Conservation (phyloP, 1,139 yeast species). For the Yamadazyma membranifaciens region DNA sequence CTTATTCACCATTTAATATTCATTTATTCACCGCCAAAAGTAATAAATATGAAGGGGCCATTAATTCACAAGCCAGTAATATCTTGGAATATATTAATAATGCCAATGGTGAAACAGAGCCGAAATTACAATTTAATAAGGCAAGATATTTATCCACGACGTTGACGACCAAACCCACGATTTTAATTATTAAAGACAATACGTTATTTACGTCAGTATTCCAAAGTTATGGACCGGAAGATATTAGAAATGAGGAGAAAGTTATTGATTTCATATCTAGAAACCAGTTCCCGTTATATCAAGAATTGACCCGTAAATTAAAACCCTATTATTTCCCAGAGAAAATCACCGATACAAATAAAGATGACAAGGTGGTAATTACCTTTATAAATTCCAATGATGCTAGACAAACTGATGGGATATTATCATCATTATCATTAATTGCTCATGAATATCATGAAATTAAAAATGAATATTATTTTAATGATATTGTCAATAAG, state of each 20-base stretch:
- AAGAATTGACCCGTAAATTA: slow-evolving; percentile 46
- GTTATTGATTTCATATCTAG: slow-evolving; percentile 49
- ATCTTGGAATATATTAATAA: slow-evolving; percentile 39
- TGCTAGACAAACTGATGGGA: slow-evolving; percentile 32
- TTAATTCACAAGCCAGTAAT: slow-evolving; percentile 42
- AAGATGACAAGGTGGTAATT: slow-evolving; percentile 48
- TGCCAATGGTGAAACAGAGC: slow-evolving; percentile 27
- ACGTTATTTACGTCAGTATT: slow-evolving; percentile 50
- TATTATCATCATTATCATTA: slow-evolving; percentile 43
- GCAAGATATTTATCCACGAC: slow-evolving; percentile 51
- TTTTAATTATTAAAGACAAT: slow-evolving; percentile 58
- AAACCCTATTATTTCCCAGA: slow-evolving; percentile 37
- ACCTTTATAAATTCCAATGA: slow-evolving; percentile 49
- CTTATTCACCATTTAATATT: slow-evolving; percentile 52
- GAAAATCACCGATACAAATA: slow-evolving; percentile 9
- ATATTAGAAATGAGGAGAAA: slow-evolving; percentile 48
- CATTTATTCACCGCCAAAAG: slow-evolving; percentile 53
- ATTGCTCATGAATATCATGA: slow-evolving; percentile 56
- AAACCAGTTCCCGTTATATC: slow-evolving; percentile 49
- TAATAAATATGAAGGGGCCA: slow-evolving; percentile 35
- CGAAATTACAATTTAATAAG: slow-evolving; percentile 33
- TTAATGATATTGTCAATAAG: slow-evolving; percentile 31
- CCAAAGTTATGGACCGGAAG: slow-evolving; percentile 63
- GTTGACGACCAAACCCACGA: slow-evolving; percentile 58
- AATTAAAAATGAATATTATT: slow-evolving; percentile 44